Percentiles rank a stretch among this genome's conserved stretches.
phyloP scores from a whole-genome alignment of 179 eudicot genomes.

The Monotropa hypopitys region DNA sequence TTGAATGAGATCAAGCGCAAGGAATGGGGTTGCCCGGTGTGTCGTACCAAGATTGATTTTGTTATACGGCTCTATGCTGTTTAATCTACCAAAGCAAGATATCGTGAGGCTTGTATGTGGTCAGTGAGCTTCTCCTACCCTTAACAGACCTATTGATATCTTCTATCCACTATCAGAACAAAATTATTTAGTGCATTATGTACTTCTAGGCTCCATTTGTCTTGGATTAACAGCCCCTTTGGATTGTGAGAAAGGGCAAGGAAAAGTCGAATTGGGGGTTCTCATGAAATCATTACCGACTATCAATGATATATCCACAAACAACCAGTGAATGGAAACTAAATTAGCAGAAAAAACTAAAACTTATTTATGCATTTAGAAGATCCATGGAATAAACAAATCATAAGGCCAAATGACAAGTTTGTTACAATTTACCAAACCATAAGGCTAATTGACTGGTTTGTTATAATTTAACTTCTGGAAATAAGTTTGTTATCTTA shows the following conservation, averaged over 20 bases:
- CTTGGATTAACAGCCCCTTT: neutral
- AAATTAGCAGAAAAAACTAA: no score
- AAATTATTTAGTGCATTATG: neutral
- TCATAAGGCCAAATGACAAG: no score
- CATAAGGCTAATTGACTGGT: no score
- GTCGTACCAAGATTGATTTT: conserved; percentile 75
- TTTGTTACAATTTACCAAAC: no score
- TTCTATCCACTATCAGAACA: neutral
- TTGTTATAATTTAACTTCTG: no score
- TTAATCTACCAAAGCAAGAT: conserved; percentile 19
- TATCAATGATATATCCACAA: no score
- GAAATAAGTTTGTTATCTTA: no score
- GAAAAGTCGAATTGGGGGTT: neutral
- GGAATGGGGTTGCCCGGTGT: conserved; percentile 94
- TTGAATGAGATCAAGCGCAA: conserved; percentile 65
- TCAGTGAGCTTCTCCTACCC: neutral
- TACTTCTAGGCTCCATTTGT: neutral
- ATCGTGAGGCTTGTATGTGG: neutral
- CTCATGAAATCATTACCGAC: neutral
- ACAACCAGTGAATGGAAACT: no score
- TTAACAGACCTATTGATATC: neutral
- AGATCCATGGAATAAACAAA: no score
- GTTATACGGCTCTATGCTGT: conserved; percentile 69
- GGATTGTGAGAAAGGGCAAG: neutral
- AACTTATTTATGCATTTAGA: no score